Evolutionary conservation across 2,329 filamentous ascomycete species (phyloP), one percentile per base, ranked within the genome.

Genomic region (Sporothrix inflata): DNA sequence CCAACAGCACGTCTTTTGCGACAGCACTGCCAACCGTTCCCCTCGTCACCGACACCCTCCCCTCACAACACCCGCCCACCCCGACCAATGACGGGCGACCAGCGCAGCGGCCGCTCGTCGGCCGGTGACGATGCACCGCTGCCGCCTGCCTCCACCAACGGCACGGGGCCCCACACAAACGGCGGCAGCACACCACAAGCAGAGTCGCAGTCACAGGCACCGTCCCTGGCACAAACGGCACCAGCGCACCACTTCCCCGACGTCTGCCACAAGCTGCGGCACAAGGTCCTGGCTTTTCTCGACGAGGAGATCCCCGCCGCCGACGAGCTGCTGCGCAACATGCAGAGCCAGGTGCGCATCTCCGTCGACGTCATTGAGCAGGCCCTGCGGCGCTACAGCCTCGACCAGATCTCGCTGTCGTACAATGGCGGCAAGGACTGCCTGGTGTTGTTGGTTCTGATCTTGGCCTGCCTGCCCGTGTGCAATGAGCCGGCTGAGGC

Each of bases 391-490:
- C 87, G 86, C 78, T 98, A 97, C 81, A 96, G 93, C 73, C 87
- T 92, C 74, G 86, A 91, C 73, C 88, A 97, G 79, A 87, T 98
- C 74, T 94, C 94, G 5, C 86, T 98, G 75, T 97, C 95, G 72
- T 99, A 98, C 83, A 99, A 99, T 78, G 96, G 96, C 79, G 96
- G 96, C 74, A 99, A 99, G 82, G 96, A 98, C 85, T 98, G 95
- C 78, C 91, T 98, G 21, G 94, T 98, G 70, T 89, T 98, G 21
- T 86, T 98, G 7, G 88, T 98, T 78, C 85, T 98, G 75, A 93
- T 97, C 79, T 90, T 98, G 76, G 90, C 91, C 74, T 86, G 84
- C 76, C 83, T 88, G 70, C 83, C 86, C 24, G 78, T 80, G 73
- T 61, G 42, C 63, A 60, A 66, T 27, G 60, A 71, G 55, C 9